Evolutionary conservation across 75 land plant genomes (phyloP).

Genomic region (Sequoiadendron giganteum): DNA sequence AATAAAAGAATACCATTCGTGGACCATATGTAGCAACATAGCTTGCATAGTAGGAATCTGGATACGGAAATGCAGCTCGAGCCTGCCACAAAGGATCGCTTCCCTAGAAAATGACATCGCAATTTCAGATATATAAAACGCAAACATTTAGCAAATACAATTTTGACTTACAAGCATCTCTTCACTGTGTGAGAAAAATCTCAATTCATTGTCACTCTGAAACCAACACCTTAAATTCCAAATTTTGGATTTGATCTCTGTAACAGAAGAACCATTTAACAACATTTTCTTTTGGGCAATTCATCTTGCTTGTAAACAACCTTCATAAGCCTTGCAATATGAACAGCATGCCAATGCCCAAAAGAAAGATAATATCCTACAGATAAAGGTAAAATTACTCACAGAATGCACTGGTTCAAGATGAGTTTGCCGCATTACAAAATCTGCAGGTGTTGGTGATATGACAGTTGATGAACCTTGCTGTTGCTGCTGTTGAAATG

Average conservation of each 20-base stretch:
- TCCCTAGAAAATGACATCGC: neutral
- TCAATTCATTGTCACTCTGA: neutral
- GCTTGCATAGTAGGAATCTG: conserved; percentile 66
- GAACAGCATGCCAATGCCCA: neutral
- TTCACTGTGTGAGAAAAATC: neutral
- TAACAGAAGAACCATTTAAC: neutral
- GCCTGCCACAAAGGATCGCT: conserved; percentile 33
- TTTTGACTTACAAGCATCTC: neutral
- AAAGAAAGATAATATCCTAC: neutral
- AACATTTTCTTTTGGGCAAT: neutral
- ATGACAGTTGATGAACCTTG: conserved; percentile 2
- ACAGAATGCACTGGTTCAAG: conserved; percentile 6
- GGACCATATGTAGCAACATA: conserved; percentile 67
- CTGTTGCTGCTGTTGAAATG: conserved; percentile 5
- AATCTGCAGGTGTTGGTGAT: conserved; percentile 1
- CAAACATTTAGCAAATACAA: neutral
- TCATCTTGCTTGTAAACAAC: neutral
- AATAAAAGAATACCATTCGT: conserved; percentile 19
- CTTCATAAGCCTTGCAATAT: neutral
- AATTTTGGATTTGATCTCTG: neutral
- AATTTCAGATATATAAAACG: neutral
- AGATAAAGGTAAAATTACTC: neutral
- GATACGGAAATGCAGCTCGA: conserved; percentile 60
- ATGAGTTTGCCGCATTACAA: conserved; percentile 9
- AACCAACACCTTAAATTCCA: neutral